A percentile compares a stretch with the other conserved stretches of the same genome.
phyloP scores from a whole-genome alignment of 1,284 basidiomycete species.

The Psilocybe mexicana region DNA sequence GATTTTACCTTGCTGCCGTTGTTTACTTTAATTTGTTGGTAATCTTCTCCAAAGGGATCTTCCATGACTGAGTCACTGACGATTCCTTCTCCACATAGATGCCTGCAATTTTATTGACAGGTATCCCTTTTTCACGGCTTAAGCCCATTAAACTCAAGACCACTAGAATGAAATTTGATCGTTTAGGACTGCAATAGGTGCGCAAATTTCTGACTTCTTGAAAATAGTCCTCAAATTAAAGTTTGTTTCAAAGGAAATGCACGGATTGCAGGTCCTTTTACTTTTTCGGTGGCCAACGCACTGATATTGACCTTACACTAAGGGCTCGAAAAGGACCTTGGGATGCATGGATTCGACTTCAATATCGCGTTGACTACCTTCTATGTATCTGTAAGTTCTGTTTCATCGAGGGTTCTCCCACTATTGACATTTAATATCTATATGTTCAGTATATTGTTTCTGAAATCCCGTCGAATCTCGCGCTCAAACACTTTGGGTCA shows the following conservation, averaged over 20 bases:
- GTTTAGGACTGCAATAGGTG: conserved; percentile 25
- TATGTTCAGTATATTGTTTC: conserved; percentile 41
- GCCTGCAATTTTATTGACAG: conserved; percentile 44
- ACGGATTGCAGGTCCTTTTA: conserved; percentile 38
- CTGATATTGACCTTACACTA: background rate
- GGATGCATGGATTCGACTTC: conserved; percentile 44
- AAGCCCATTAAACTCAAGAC: background rate
- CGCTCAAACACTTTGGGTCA: conserved; percentile 43
- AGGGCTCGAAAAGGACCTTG: conserved; percentile 47
- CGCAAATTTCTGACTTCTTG: background rate
- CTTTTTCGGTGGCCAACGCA: background rate
- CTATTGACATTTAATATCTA: too few relatives aligned
- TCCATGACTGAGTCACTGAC: background rate
- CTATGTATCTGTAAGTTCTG: conserved; percentile 36
- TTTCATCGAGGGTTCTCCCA: background rate
- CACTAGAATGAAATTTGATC: background rate
- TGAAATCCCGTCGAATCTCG: conserved; percentile 46
- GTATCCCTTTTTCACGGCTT: conserved; percentile 2
- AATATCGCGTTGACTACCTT: conserved; percentile 44
- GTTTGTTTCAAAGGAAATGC: conserved; percentile 34
- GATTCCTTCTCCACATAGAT: conserved; percentile 25
- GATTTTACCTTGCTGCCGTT: conserved; percentile 39
- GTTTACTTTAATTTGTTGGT: conserved; percentile 43
- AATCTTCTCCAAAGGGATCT: background rate
- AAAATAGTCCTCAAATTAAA: background rate